Evolutionary conservation across 2,329 filamentous ascomycete genomes (phyloP), one percentile per base, ranked within the genome.

Genomic region (Orbilia ellipsospora): DNA sequence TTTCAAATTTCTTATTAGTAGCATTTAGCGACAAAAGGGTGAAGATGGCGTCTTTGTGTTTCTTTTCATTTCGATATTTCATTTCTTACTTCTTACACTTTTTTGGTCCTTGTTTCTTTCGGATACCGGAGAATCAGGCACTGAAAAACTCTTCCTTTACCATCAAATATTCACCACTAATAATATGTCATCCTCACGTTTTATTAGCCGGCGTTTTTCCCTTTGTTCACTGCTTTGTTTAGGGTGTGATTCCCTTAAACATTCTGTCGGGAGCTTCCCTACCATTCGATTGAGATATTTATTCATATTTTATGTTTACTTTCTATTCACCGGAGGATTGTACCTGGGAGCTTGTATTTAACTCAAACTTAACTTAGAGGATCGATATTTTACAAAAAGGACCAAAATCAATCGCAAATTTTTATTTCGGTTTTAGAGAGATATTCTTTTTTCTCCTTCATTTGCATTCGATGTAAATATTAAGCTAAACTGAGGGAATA

Each of bases 1-100:
- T 61, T 36, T 57, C 55, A 28, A 36, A 18, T 51, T 51, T 48
- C 26, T 18, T 56, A 54, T 51, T 52, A 36, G 42, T 18, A 28
- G 70, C 72, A 73, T 75, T 75, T 75, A 75, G 72, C 72, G 72
- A 69, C 52, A 36, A 36, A 36, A 48, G 48, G 61, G 68, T 69
- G 52, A 63, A 60, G 36, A 13, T 26, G 72, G 72, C 72, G 70
- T 74, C 42, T 63, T 6, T 74, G 51, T 42, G 48, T 2, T 23
- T 62, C 59, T 50, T 28, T 52, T 50, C 26, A 1, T 36, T n/a
- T 75, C 64, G 26, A 54, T n/a, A n/a, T 31, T 52, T 26, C n/a
- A 23, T 56, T 10, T 23, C 8, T 55, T 56, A 10, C 61, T 65
- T 15, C 31, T 54, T 54, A 72, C 28, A 55, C 7, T 59, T 26